Percentiles rank a stretch among this genome's conserved stretches.
These are phyloP conservation scores for Zygosaccharomyces gambellarensis DNA, from an alignment of 805 yeast genomes.

Conservation along the genomic window DNA sequence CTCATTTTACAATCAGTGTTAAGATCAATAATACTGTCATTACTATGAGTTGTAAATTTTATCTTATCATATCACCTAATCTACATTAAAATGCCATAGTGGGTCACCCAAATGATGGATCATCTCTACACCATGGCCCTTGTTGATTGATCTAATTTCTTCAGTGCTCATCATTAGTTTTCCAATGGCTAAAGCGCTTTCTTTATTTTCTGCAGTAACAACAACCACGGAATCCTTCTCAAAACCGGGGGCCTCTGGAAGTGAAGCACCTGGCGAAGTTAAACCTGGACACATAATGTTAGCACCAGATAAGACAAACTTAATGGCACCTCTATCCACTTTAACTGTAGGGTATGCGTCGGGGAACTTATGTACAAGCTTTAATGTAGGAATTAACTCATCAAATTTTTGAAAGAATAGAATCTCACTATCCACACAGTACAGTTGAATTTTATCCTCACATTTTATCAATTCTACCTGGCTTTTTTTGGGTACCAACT, in stretches of 20 bases:
- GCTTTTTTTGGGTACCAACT: conserved; percentile 81
- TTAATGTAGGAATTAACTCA: conserved; percentile 69
- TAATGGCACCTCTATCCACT: conserved; percentile 95
- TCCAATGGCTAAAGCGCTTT: conserved; percentile 87
- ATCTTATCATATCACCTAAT: conserved; percentile 23
- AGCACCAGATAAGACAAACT: conserved; percentile 92
- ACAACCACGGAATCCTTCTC: conserved; percentile 65
- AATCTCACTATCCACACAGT: conserved; percentile 66
- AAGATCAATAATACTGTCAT: neutral
- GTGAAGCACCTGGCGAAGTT: conserved; percentile 75
- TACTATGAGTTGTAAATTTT: neutral
- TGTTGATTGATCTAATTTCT: conserved; percentile 75
- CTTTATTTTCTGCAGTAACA: conserved; percentile 89
- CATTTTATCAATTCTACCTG: conserved; percentile 78
- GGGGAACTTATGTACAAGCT: conserved; percentile 76
- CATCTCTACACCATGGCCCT: conserved; percentile 86
- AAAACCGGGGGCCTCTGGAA: conserved; percentile 65
- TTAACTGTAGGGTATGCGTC: conserved; percentile 76
- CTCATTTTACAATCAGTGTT: neutral
- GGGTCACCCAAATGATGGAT: conserved; percentile 87
- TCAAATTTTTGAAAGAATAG: conserved; percentile 78
- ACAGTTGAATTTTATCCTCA: conserved; percentile 81
- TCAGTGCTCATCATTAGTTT: conserved; percentile 80
- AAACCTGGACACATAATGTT: conserved; percentile 96
- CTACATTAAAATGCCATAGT: conserved; percentile 61